Evolutionary conservation across 2,329 filamentous ascomycete genomes (phyloP), one percentile per base, ranked within the genome.

Genomic region (Aspergillus bombycis): DNA sequence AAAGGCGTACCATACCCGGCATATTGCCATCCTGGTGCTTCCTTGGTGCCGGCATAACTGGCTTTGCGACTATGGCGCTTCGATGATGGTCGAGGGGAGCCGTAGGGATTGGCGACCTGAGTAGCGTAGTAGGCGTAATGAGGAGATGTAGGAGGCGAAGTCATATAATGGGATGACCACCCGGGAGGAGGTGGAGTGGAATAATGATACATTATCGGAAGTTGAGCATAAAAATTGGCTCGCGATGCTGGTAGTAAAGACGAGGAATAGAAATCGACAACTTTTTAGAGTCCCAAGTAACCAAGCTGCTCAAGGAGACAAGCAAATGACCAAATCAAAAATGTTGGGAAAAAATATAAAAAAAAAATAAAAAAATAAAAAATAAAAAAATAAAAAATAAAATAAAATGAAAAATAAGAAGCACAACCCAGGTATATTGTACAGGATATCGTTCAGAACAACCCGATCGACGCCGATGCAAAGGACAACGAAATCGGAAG

Each of bases 41-140:
- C 78, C 63, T 74, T 76, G 55, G 78, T 79, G 74, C 80, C 80
- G 64, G 75, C 78, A 74, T 84, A 85, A 68, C 86, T 89, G 67
- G 85, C 82, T 69, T 86, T 84, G 72, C 86, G 84, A 36, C 80
- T 75, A 75, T 89, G 86, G 66, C 79, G 79, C 73, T 84, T 84
- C 54, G 83, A 66, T 6, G 75, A 64, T 34, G 73, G 70, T 34
- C 76, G 76, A 8, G 78, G 83, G 46, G 85, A 83, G 58, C 79
- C 71, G 50, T 79, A 80, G 66, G 83, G 78, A 63, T 78, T 78
- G 66, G 80, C 81, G 71, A 84, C 83, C 66, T 84, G 83, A 10
- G 85, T 84, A 74, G 84, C 83, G 79, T 87, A 88, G 68, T 80
- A 79, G 62, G 75, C 70, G 72, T 81, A 81, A 64, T 78, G 81